These are phyloP conservation scores for Viola pubescens DNA, from an alignment of 441 rosid genomes.

Conservation along the genomic window DNA sequence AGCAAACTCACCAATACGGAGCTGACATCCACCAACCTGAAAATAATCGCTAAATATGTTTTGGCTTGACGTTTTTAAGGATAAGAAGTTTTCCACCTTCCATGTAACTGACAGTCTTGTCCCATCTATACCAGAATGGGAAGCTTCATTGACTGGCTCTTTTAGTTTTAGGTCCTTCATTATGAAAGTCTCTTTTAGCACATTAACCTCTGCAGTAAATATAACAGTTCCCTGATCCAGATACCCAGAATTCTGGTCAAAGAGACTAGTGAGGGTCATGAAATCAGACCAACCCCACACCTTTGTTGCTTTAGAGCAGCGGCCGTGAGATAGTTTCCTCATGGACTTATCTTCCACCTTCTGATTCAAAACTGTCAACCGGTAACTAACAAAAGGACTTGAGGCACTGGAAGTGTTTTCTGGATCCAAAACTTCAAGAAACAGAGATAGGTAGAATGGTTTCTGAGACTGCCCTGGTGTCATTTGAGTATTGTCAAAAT, in stretches of 20 bases:
- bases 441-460: neutral
- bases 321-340: slow-evolving; percentile 69
- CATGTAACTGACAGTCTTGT: slow-evolving; percentile 67
- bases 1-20: slow-evolving; percentile 61
- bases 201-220: slow-evolving; percentile 78
- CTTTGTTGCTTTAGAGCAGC: slow-evolving; percentile 80
- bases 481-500: neutral
- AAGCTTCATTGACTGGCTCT: slow-evolving; percentile 30
- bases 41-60: slow-evolving; percentile 78
- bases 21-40: slow-evolving; percentile 86
- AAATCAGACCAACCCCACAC: slow-evolving; percentile 93
- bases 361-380: slow-evolving; percentile 68
- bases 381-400: slow-evolving; percentile 78
- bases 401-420: slow-evolving; percentile 18
- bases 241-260: slow-evolving; percentile 84
- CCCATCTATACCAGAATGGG: slow-evolving; percentile 33
- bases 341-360: slow-evolving; percentile 62
- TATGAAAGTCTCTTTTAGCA: slow-evolving; percentile 66
- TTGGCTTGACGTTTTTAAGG: slow-evolving; percentile 75
- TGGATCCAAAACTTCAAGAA: slow-evolving; percentile 1
- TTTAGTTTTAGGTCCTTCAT: slow-evolving; percentile 37
- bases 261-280: slow-evolving; percentile 76
- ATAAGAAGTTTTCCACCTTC: slow-evolving; percentile 83
- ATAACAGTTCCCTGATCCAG: slow-evolving; percentile 67
- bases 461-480: neutral